Evolutionary conservation across 1,284 basidiomycete species (phyloP), one percentile per base, ranked within the genome.

Genomic region (Sparassis latifolia): DNA sequence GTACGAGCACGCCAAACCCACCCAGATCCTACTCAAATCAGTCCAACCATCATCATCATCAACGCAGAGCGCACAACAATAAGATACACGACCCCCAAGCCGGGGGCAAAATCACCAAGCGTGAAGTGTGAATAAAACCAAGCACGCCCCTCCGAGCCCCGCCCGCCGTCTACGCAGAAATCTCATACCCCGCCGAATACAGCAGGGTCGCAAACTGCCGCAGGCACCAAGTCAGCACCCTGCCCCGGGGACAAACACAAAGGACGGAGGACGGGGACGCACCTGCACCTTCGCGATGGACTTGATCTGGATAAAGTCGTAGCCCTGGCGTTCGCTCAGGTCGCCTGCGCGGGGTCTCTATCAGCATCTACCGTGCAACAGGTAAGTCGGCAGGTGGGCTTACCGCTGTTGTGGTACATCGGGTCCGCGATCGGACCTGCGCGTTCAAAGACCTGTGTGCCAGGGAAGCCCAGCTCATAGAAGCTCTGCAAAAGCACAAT

Each of bases 261-360:
- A 10, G 37, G 5, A 41, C 5, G 20, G 4, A 20, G 28, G 10
- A 27, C 12, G 9, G 10, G 27, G 38, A 59, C 79, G 42, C 56
- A 84, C 86, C 71, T 92, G 87, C 27, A 92, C 90, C 70, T 91
- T 92, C 3, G 88, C 88, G 56, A 93, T 92, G 9, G 81, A 80
- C 58, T 74, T 77, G 49, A 92, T 69, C 66, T 95, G 92, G 30
- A 84, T 73, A 53, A 93, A 77, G 66, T 92, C 89, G 62, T 88
- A 94, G 6, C 86, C 86, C 42, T 77, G 73, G 46, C 92, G 78
- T 48, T 86, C 76, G 58, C 84, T 86, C 46, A 93, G 49, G 63
- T 94, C 91, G 43, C 87, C 81, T 83, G 50, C 9, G 20, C 20
- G 20, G 35, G 35, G 12, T 37, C 35, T 6, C 35, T 6, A 37